Evolutionary conservation across 257 asterid genomes (phyloP).

Genomic region (Marsdenia floribunda): DNA sequence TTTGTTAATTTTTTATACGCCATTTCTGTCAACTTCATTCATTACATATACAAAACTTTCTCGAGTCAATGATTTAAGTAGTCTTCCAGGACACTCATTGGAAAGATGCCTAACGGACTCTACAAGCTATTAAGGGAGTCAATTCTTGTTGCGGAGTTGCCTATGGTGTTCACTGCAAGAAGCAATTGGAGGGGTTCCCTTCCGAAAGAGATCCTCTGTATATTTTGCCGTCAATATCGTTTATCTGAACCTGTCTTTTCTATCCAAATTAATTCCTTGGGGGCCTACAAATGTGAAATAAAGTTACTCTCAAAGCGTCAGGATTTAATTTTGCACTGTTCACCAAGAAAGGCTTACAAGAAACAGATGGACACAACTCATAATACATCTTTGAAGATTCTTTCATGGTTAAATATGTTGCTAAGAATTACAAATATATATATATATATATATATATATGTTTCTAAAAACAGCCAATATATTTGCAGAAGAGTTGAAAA

Average conservation of each 20-base stretch:
- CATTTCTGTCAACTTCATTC: constrained; percentile 5
- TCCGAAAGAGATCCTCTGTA: constrained; percentile 69
- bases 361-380: constrained; percentile 69
- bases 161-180: constrained; percentile 55
- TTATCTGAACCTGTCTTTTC: constrained; percentile 73
- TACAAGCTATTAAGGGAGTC: constrained; percentile 83
- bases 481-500: constrained; percentile 39
- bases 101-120: constrained; percentile 71
- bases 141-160: constrained; percentile 71
- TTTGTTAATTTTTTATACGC: background rate
- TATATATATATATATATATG: no score
- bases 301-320: constrained; percentile 53
- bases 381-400: constrained; percentile 60
- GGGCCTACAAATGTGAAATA: constrained; percentile 50
- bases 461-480: constrained; percentile 43
- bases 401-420: constrained; percentile 65
- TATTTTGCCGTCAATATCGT: constrained; percentile 76
- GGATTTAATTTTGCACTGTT: constrained; percentile 56
- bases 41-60: constrained; percentile 6
- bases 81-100: constrained; percentile 51
- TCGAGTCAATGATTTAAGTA: constrained; percentile 8
- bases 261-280: constrained; percentile 27
- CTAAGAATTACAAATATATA: no score
- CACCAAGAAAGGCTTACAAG: constrained; percentile 60
- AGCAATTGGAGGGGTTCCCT: constrained; percentile 79